These are phyloP conservation scores for Lentinula sp. DNA, from an alignment of 768 basidiomycete species.

Conservation along the genomic window DNA sequence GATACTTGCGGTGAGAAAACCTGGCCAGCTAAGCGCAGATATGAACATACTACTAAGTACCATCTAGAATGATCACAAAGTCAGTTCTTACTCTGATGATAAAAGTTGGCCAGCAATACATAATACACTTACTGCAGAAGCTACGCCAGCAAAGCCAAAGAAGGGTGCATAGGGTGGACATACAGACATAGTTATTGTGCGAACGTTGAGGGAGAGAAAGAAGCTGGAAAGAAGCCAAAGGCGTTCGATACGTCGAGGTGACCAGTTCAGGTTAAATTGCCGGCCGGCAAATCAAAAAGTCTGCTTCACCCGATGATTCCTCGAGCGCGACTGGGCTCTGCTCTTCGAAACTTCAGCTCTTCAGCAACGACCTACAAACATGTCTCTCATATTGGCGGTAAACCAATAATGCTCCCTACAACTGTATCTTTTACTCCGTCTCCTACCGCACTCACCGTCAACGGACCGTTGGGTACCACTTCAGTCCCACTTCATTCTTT, in stretches of 20 bases:
- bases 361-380: constrained; percentile 41
- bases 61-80: constrained; percentile 58
- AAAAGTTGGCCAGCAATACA: constrained; percentile 30
- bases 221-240: background rate
- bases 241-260: background rate
- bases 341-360: constrained; percentile 35
- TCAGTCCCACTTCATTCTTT: constrained; percentile 40
- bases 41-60: constrained; percentile 78
- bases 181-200: constrained; percentile 36
- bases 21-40: background rate
- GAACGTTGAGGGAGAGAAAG: background rate
- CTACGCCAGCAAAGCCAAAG: constrained; percentile 97
- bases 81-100: constrained; percentile 4
- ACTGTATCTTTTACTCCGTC: constrained; percentile 36
- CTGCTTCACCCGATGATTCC: background rate
- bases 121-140: constrained; percentile 65
- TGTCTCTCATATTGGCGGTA: constrained; percentile 63
- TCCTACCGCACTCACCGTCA: constrained; percentile 32
- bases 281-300: background rate
- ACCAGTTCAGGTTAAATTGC: constrained; percentile 9
- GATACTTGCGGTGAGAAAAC: constrained; percentile 5
- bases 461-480: constrained; percentile 42
- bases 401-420: constrained; percentile 44
- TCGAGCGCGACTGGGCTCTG: background rate
- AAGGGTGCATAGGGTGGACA: constrained; percentile 96